Base-by-base conservation (phyloP, 2,329 filamentous ascomycete species). In the Fusarium nisikadoi region DNA sequence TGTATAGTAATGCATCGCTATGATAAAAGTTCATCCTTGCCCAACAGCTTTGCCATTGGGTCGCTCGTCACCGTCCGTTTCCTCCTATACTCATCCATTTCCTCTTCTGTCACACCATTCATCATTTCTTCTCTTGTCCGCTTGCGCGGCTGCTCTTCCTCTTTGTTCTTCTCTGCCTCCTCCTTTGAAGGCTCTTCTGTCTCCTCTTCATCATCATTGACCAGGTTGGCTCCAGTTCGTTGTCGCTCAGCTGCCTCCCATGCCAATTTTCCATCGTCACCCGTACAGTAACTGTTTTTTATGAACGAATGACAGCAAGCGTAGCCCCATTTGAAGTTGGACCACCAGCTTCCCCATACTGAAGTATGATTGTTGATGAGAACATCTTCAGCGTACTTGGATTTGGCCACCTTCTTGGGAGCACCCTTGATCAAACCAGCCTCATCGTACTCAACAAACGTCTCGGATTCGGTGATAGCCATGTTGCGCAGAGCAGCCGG, bases 331-430 rank as follows among this genome's bases (percentile, higher is more conserved):
- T 92, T 89, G 83, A 98, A 98, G 78, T 94, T 91, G 58, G 91
- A 89, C 96, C 96, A 99, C 96, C 96, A 99, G 78, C 94, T 97
- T 53, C 96, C 96, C 93, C 94, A 99, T 6, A 97, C 92, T 0
- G 92, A 92, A 6, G 90, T 94, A 83, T 99, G 96, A 78, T 99
- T 99, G 84, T 97, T 95, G 80, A 92, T 88, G 59, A 93, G 84
- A 2, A 98, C 87, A 77, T 99, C 94, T 79, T 99, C 96, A 8
- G 91, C 83, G 78, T 99, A 99, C 80, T 98, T 98, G 43, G 94
- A 97, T 80, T 93, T 95, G 55, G 92, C 92, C 57, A 88, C 88
- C 61, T 89, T 89, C 79, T 92, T 93, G 2, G 92, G 91, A 31
- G 90, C 90, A n/a, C 95, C 95, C 83, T 98, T 98, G 84, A 98